Evolutionary conservation across 495 filamentous ascomycete genomes (phyloP).

Genomic region (Amniculicola lignicola): DNA sequence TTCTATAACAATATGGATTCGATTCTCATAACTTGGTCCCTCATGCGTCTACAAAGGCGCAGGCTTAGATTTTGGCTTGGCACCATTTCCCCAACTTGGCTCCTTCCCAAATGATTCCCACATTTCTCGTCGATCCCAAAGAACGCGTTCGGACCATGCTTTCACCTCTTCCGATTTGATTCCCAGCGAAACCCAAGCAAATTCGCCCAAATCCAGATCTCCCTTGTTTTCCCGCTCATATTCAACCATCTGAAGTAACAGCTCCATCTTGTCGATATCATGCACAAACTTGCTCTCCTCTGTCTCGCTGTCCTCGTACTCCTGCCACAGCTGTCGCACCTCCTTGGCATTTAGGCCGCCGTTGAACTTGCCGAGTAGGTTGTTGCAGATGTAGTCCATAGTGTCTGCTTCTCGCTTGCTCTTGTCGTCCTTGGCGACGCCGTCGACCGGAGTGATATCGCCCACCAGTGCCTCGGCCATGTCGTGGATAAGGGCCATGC

Average conservation of each 20-base stretch:
- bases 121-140: conserved; percentile 71
- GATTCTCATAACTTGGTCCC: too few relatives aligned
- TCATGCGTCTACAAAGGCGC: conserved; percentile 14
- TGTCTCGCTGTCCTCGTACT: conserved; percentile 86
- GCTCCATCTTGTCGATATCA: conserved; percentile 94
- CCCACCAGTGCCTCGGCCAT: conserved; percentile 95
- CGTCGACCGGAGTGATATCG: conserved; percentile 90
- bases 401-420: conserved; percentile 76
- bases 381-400: conserved; percentile 80
- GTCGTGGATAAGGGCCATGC: conserved; percentile 93
- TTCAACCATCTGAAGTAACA: conserved; percentile 92
- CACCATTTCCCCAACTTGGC: conserved; percentile 10
- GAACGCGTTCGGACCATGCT: conserved; percentile 71
- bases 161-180: conserved; percentile 74
- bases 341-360: conserved; percentile 63
- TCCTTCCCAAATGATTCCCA: conserved; percentile 52
- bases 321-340: conserved; percentile 78
- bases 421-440: conserved; percentile 71
- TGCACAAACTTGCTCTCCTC: conserved; percentile 85
- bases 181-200: conserved; percentile 67
- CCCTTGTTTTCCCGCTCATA: conserved; percentile 74
- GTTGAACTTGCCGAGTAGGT: conserved; percentile 69
- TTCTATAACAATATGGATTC: too few relatives aligned
- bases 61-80: conserved; percentile 16
- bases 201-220: conserved; percentile 75